A percentile compares a stretch with the other conserved stretches of the same genome.
These are phyloP conservation scores for Cornus suecica DNA, from an alignment of 148 eudicot species.

Conservation along the genomic window DNA sequence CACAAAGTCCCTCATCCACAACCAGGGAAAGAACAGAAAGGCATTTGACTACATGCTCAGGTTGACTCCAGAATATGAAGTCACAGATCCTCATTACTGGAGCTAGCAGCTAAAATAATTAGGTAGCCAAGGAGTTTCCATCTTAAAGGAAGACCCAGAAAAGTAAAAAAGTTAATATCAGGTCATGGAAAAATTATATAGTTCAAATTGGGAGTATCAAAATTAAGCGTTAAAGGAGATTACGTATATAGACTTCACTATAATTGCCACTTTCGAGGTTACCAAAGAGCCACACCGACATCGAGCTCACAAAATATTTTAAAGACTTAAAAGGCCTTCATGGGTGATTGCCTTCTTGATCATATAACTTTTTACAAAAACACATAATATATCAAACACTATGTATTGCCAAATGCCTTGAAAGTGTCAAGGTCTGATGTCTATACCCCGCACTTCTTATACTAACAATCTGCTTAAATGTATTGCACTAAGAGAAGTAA, in stretches of 20 bases:
- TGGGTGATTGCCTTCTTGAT: not conserved
- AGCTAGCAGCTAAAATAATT: conserved; percentile 2
- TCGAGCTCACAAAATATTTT: not conserved
- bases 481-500: conserved; percentile 1
- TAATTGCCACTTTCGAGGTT: not conserved
- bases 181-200: not conserved
- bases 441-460: not conserved
- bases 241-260: not conserved
- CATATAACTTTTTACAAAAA: not conserved
- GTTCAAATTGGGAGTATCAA: not conserved
- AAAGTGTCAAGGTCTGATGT: not conserved
- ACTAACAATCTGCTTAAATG: not conserved
- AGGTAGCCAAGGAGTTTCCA: not conserved
- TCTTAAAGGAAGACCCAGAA: not conserved
- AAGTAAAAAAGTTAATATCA: not conserved
- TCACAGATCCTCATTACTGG: not conserved
- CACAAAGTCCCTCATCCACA: not conserved
- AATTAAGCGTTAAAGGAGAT: not conserved
- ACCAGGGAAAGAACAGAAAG: not conserved
- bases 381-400: not conserved
- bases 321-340: not conserved
- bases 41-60: not conserved
- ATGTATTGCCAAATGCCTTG: not conserved
- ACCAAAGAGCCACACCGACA: not conserved
- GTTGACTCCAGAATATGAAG: not conserved